Base-by-base conservation (phyloP, 106 monocot genomes). In the Posidonia australis region DNA sequence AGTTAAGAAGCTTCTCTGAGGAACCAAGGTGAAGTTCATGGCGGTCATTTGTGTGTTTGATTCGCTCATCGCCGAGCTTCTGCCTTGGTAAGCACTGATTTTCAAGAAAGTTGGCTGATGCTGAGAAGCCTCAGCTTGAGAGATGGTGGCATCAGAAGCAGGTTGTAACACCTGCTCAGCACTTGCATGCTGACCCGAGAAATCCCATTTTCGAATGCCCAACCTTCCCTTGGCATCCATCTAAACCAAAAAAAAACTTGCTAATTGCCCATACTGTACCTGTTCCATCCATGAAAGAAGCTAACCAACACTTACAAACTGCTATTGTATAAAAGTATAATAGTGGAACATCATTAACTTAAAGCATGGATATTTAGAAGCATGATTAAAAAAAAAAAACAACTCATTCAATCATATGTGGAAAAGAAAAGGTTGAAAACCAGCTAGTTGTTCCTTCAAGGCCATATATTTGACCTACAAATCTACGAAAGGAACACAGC, bases 221-320 rank as follows among this genome's bases (percentile, higher is more conserved):
- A 72, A 31, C 54, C 75, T 78, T 30, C 78, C 75, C 51, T 81
- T 81, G 32, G 68, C 77, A 66, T 81, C 73, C 81, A 87, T 84
- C 10, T 31, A 21, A 42, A 20, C 18, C 36, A 10, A 12, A 13
- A 18, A 44, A 42, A 46, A 25, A 2, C 9, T 27, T 46, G 48
- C 18, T 48, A 48, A 28, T 16, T 10, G 23, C 44, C 46, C 27
- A 29, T 28, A 16, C 23, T 13, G 12, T 23, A 45, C 44, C 62
- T 62, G 10, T 62, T 43, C 21, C 9, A 43, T 62, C 24, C 29
- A 58, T 28, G 29, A 58, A 58, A 29, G n/a, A 58, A 58, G 30
- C 17, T 62, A 42, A 20, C 29, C 28, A 10, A 58, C 3, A 5
- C 27, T 28, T 11, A 27, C 26, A 25, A 27, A 14, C 58, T 58